Conservation (phyloP, 2,329 filamentous ascomycete species). For the Xylariaceae sp. region DNA sequence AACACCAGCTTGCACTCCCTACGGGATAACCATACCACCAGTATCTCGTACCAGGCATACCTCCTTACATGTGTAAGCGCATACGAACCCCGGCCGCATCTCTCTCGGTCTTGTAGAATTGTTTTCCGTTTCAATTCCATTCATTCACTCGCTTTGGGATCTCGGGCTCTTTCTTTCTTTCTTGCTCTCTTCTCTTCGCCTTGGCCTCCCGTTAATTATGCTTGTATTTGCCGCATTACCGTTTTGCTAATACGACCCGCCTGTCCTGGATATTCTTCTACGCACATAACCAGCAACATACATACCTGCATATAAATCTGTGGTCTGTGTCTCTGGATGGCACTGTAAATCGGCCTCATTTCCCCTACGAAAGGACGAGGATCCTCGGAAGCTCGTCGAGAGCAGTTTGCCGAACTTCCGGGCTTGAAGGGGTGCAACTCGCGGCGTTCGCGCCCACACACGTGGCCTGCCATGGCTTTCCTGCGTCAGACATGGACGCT, state of each 20-base stretch:
- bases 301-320: not conserved
- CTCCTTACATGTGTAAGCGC: not conserved
- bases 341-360: conserved; percentile 3
- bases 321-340: conserved; percentile 8
- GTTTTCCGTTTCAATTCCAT: not conserved
- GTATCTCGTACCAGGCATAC: no score
- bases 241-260: no score
- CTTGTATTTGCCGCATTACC: no score
- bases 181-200: not conserved
- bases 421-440: conserved; percentile 1
- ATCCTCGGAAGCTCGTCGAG: conserved; percentile 12
- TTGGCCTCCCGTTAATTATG: not conserved
- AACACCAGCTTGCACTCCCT: not conserved
- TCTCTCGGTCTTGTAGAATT: not conserved
- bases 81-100: not conserved
- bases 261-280: not conserved
- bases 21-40: no score
- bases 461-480: conserved; percentile 42
- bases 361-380: conserved; percentile 8
- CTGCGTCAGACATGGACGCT: conserved; percentile 56
- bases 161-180: not conserved
- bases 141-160: not conserved
- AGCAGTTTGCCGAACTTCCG: not conserved
- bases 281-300: no score
- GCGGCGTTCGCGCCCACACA: not conserved